Base-by-base conservation (phyloP, 805 yeast genomes). In the Debaryomyces hansenii region DNA sequence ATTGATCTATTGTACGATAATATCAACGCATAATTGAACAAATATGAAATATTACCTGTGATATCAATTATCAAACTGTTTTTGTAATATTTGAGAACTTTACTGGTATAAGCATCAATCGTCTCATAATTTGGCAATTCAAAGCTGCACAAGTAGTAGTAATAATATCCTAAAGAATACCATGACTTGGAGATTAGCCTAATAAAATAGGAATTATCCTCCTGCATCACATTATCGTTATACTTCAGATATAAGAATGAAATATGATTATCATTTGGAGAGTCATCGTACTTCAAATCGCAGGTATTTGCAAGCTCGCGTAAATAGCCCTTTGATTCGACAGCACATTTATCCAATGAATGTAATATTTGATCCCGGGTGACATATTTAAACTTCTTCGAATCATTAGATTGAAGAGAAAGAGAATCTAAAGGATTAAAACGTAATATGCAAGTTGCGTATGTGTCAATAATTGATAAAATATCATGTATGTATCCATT, bases 1-100 rank as follows among this genome's bases (percentile, higher is more conserved):
- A 75, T 58, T 14, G 74, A 63, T 16, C 78, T 66, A 16, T 64
- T 58, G 48, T 75, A 71, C 1, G 84, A 74, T 34, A 81, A 62
- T 4, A 70, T 64, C 40, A 74, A 70, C 0, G 84, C 78, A 57
- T 80, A 82, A 45, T 74, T 72, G 57, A 61, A 62, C 38, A 71
- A 58, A 41, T 57, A 55, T 2, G 46, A 44, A 6, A 52, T 50
- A 46, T 58, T 65, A 2, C 73, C 74, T 1, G 70, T 63, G 15
- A 72, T 55, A 49, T 70, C 69, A 11, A 70, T 55, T 16, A 70
- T 67, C 47, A 73, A 63, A 29, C 69, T 51, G 40, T 64, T 69
- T 43, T 70, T 70, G 52, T 64, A 69, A 50, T 53, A 59, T n/a
- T 37, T 37, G 34, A 64, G 44, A 2, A 63, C 54, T 6, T 54